Percentiles rank a stretch among this genome's conserved stretches.
Conservation (phyloP, 2,329 filamentous ascomycete genomes). For the Pseudogymnoascus sp. region DNA sequence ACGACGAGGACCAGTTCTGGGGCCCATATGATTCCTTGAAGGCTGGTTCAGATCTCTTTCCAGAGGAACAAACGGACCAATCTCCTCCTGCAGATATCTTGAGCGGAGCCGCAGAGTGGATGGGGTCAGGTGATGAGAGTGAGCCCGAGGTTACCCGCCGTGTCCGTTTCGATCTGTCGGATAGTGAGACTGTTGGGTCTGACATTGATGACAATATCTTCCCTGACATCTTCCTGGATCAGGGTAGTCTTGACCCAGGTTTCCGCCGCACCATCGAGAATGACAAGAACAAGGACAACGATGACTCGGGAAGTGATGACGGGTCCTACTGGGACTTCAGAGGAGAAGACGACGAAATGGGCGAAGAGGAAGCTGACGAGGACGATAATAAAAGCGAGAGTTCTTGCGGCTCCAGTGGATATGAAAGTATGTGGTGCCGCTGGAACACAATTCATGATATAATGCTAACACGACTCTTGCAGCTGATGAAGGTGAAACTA, state of each 20-base stretch:
- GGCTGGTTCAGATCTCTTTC: constrained; percentile 17
- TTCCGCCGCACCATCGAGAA: constrained; percentile 68
- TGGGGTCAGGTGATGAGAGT: constrained; percentile 12
- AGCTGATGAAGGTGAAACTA: constrained; percentile 54
- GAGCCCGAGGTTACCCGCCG: constrained; percentile 31
- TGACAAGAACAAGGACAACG: constrained; percentile 44
- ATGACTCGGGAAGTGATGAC: constrained; percentile 16
- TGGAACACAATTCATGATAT: constrained; percentile 16
- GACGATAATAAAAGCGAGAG: constrained; percentile 26
- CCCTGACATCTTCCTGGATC: constrained; percentile 70
- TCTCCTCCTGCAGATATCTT: constrained; percentile 14
- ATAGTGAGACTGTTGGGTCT: constrained; percentile 57
- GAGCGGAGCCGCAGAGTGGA: constrained; percentile 13
- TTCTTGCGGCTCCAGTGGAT: constrained; percentile 40
- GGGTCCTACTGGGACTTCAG: constrained; percentile 21
- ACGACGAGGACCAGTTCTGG: constrained; percentile 32
- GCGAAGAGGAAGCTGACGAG: constrained; percentile 36
- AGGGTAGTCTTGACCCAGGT: constrained; percentile 62
- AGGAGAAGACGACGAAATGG: constrained; percentile 13
- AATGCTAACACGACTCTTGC: constrained; percentile 34
- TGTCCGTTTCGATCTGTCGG: constrained; percentile 65
- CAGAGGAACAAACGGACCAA: constrained; percentile 29
- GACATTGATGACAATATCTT: constrained; percentile 54
- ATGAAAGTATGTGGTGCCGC: constrained; percentile 44
- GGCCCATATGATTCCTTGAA: constrained; percentile 49